These are phyloP conservation scores for Paramecium sexaurelia DNA, from an alignment of 73 alveolate genomes.

Conservation along the genomic window DNA sequence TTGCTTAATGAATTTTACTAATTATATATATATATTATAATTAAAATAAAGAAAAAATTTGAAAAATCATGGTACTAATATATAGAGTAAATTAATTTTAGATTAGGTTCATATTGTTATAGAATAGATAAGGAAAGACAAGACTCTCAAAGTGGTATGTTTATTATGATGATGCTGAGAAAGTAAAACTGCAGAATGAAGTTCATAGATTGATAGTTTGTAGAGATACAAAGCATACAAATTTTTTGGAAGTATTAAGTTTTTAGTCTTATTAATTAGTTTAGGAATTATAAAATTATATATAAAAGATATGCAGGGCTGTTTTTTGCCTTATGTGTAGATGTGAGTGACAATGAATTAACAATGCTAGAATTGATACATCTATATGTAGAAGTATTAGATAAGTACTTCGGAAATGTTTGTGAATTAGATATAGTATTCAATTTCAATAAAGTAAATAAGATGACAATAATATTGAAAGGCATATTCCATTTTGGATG, in stretches of 20 bases:
- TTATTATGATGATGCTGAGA: slow-evolving; percentile 83
- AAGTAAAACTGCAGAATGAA: slow-evolving; percentile 80
- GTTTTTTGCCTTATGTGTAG: slow-evolving; percentile 96
- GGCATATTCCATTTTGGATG: slow-evolving; percentile 98
- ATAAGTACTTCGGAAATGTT: slow-evolving; percentile 98
- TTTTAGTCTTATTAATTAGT: slow-evolving; percentile 56
- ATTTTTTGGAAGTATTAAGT: slow-evolving; percentile 85
- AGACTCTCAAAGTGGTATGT: slow-evolving; percentile 96
- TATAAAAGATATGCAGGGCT: slow-evolving; percentile 97
- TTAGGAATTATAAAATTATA: slow-evolving; percentile 89
- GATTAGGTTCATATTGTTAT: slow-evolving; percentile 93
- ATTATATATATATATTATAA: not conserved
- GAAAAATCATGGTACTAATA: not conserved
- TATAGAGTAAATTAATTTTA: not conserved
- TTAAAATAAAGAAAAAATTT: not conserved
- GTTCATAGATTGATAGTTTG: slow-evolving; percentile 89
- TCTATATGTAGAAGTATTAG: slow-evolving; percentile 94
- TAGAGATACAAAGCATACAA: slow-evolving; percentile 94
- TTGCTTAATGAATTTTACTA: not conserved
- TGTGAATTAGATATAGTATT: slow-evolving; percentile 99
- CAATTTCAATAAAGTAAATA: slow-evolving; percentile 92
- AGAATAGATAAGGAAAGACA: slow-evolving; percentile 98
- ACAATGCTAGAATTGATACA: slow-evolving; percentile 94
- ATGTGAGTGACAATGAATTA: slow-evolving; percentile 98
- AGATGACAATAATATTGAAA: not conserved